Evolutionary conservation across 495 filamentous ascomycete species (phyloP).

Genomic region (Lophiotrema nucula): DNA sequence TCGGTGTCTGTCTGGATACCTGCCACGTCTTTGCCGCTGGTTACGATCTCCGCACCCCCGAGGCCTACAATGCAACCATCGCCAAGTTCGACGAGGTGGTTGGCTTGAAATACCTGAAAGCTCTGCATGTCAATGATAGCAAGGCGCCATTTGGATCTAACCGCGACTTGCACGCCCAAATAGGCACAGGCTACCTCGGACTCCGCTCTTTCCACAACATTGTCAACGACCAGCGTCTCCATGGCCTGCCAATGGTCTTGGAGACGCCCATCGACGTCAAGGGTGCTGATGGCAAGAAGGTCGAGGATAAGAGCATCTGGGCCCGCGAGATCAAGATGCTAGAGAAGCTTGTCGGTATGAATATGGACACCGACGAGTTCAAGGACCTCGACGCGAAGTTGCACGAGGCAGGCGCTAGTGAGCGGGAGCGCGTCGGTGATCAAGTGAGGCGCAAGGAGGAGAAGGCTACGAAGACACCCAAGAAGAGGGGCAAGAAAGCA

Average conservation of each 20-base stretch:
- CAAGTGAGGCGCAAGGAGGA: constrained; percentile 70
- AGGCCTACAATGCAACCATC: constrained; percentile 70
- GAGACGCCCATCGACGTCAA: constrained; percentile 88
- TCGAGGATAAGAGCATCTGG: constrained; percentile 58
- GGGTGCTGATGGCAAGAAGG: constrained; percentile 65
- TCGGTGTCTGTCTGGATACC: constrained; percentile 95
- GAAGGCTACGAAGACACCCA: constrained; percentile 42
- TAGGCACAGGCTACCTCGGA: constrained; percentile 88
- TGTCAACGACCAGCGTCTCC: constrained; percentile 76
- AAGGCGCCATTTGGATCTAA: constrained; percentile 79
- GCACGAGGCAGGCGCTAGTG: constrained; percentile 63
- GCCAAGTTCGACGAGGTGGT: constrained; percentile 74
- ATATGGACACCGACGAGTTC: constrained; percentile 70
- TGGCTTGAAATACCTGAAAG: constrained; percentile 74
- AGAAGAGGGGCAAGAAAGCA: constrained; percentile 5
- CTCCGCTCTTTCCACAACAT: constrained; percentile 86
- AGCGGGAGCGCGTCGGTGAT: constrained; percentile 71
- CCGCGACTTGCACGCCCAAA: constrained; percentile 88
- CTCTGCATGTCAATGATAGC: constrained; percentile 89
- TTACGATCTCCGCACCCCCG: constrained; percentile 78
- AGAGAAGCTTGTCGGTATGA: constrained; percentile 81
- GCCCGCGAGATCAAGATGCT: constrained; percentile 57
- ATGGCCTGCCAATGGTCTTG: constrained; percentile 83
- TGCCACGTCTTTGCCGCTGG: constrained; percentile 94
- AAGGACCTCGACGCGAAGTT: constrained; percentile 59